Base-by-base conservation (phyloP, 257 asterid genomes). In the Solanum infundibuliforme region DNA sequence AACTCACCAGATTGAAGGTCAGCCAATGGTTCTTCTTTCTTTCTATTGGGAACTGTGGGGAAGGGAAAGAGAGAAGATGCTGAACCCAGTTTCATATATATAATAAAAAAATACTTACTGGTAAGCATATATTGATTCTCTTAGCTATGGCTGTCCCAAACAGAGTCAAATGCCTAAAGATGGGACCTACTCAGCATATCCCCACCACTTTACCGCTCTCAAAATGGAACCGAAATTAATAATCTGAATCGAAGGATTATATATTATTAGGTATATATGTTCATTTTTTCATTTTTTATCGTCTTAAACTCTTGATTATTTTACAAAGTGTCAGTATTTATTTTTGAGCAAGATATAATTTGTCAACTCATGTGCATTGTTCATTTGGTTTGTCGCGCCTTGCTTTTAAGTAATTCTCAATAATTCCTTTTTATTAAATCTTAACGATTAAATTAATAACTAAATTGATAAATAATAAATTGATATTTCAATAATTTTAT, bases 1-100 rank as follows among this genome's bases (percentile, higher is more conserved):
- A 29, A 82, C 85, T 82, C 41, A 82, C 85, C 85, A 82, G 69
- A 82, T 82, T 48, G 85, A 48, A 82, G 85, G 85, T 29, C 69
- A 48, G 29, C 29, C 43, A 82, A 82, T 82, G 41, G 29, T 48
- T 48, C 27, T 46, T 81, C 41, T 81, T 18, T 48, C 20, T 82
- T 29, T 48, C 3, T 18, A 12, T 82, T 29, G 68, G 62, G 85
- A 82, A 52, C 38, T 82, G 41, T 48, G 27, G 69, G 20, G 35
- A 46, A 82, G 41, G 41, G 29, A 48, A 82, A 82, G 85, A 48
- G 43, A 29, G 39, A 46, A 29, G 20, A 0, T 16, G 69, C 12
- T 29, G 43, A 82, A 8, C 25, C 85, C 29, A 48, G 43, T 82
- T 82, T 82, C 85, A 82, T 82, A 46, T 18, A 48, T 82, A 79